Percentiles rank a stretch among this genome's conserved stretches.
Conservation (phyloP, 805 yeast genomes). For the Candida vartiovaarae region DNA sequence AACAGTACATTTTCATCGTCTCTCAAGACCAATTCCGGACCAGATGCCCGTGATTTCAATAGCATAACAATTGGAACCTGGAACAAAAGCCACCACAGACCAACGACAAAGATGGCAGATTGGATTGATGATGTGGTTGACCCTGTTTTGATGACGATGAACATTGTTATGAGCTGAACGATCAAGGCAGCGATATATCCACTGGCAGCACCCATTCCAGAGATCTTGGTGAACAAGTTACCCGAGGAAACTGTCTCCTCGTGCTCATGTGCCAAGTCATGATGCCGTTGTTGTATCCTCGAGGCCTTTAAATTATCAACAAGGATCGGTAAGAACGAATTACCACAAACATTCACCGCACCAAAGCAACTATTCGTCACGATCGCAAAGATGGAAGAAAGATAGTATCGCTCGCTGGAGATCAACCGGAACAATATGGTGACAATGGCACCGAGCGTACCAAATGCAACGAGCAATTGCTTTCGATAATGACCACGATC, state of each 20-base stretch:
- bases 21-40: slow-evolving; percentile 26
- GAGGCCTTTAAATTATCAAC: slow-evolving; percentile 31
- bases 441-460: slow-evolving; percentile 48
- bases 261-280: neutral
- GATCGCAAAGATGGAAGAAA: slow-evolving; percentile 51
- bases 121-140: slow-evolving; percentile 40
- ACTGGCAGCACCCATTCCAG: slow-evolving; percentile 64
- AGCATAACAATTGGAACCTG: slow-evolving; percentile 52
- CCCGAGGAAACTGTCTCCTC: slow-evolving; percentile 20
- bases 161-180: slow-evolving; percentile 56
- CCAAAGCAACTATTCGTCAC: slow-evolving; percentile 67
- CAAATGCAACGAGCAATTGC: slow-evolving; percentile 46
- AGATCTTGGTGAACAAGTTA: slow-evolving; percentile 40
- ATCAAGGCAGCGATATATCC: slow-evolving; percentile 66
- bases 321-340: slow-evolving; percentile 60
- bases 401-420: slow-evolving; percentile 35
- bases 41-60: slow-evolving; percentile 37
- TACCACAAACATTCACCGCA: slow-evolving; percentile 74
- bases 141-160: slow-evolving; percentile 35
- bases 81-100: slow-evolving; percentile 72
- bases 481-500: slow-evolving; percentile 60
- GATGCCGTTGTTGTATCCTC: slow-evolving; percentile 17
- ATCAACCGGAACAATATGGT: slow-evolving; percentile 41
- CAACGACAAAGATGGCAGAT: slow-evolving; percentile 55
- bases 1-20: slow-evolving; percentile 8